A percentile compares a stretch with the other conserved stretches of the same genome.
These are phyloP conservation scores for Arthrobotrys sphaeroides DNA, from an alignment of 2,329 filamentous ascomycete species.

Conservation along the genomic window DNA sequence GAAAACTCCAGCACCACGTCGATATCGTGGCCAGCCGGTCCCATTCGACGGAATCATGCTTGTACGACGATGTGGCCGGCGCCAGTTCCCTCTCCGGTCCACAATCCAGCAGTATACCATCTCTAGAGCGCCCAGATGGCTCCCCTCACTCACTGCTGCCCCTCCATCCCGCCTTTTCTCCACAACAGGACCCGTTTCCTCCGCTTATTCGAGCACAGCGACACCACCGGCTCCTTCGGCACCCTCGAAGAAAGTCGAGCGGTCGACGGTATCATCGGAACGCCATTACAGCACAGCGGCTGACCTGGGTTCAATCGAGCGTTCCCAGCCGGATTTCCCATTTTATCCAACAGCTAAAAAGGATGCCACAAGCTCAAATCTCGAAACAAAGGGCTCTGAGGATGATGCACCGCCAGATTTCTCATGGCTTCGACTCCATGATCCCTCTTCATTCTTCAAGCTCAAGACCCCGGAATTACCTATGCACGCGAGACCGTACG, in stretches of 20 bases:
- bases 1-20: background rate
- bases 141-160: constrained; percentile 2
- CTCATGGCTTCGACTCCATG: constrained; percentile 46
- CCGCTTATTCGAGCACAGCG: constrained; percentile 10
- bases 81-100: constrained; percentile 44
- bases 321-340: constrained; percentile 23
- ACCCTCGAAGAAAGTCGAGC: constrained; percentile 25
- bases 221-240: background rate
- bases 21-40: background rate
- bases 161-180: constrained; percentile 39
- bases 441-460: constrained; percentile 40
- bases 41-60: constrained; percentile 24
- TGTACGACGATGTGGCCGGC: constrained; percentile 44
- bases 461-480: constrained; percentile 45
- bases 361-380: background rate
- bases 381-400: background rate
- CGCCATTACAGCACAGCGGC: constrained; percentile 42
- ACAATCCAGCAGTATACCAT: constrained; percentile 44
- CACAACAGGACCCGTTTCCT: constrained; percentile 3
- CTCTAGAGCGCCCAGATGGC: constrained; percentile 27
- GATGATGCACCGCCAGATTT: constrained; percentile 38
- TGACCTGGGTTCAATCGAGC: constrained; percentile 13
- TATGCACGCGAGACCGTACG: constrained; percentile 33
- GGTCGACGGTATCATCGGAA: constrained; percentile 22
- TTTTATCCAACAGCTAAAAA: constrained; percentile 12